These are phyloP conservation scores for Begonia loranthoides DNA, from an alignment of 306 rosid species.

Conservation along the genomic window DNA sequence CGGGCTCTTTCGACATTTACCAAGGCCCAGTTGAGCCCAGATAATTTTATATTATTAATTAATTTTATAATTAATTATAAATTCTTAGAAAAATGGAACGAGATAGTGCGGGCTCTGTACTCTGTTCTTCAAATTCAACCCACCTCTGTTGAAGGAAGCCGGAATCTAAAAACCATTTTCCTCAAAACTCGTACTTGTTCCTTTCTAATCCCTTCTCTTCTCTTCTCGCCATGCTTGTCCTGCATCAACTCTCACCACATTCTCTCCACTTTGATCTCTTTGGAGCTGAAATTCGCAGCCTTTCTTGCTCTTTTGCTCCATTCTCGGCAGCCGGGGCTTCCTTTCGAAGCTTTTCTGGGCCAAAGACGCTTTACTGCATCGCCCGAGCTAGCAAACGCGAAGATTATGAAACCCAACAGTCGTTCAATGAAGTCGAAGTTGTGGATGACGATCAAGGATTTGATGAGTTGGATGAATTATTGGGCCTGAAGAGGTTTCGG, in stretches of 20 bases:
- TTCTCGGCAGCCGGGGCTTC: slow-evolving; percentile 7
- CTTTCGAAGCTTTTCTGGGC: slow-evolving; percentile 4
- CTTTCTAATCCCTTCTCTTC: no score
- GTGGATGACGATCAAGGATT: slow-evolving; percentile 17
- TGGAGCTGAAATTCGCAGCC: slow-evolving; percentile 13
- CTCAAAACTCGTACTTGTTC: no score
- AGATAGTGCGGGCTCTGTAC: no score
- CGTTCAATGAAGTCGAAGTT: slow-evolving; percentile 14
- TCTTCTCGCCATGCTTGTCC: slow-evolving; percentile 23
- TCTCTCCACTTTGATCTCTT: slow-evolving; percentile 18
- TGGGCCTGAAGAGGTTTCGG: slow-evolving; percentile 20
- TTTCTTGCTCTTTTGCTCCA: slow-evolving; percentile 10
- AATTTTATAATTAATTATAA: no score
- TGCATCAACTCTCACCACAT: slow-evolving; percentile 15
- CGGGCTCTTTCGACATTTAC: no score
- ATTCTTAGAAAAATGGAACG: no score
- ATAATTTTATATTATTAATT: no score
- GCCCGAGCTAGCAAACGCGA: slow-evolving; percentile 13
- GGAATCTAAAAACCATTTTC: no score
- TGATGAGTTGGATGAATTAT: slow-evolving; percentile 23
- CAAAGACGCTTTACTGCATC: slow-evolving; percentile 6
- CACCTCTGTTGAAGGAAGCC: no score
- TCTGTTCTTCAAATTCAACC: no score
- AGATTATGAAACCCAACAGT: slow-evolving; percentile 17
- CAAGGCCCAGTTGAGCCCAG: no score